These are phyloP conservation scores for Solanum bulbocastanum DNA, from an alignment of 257 asterid genomes.

Conservation along the genomic window DNA sequence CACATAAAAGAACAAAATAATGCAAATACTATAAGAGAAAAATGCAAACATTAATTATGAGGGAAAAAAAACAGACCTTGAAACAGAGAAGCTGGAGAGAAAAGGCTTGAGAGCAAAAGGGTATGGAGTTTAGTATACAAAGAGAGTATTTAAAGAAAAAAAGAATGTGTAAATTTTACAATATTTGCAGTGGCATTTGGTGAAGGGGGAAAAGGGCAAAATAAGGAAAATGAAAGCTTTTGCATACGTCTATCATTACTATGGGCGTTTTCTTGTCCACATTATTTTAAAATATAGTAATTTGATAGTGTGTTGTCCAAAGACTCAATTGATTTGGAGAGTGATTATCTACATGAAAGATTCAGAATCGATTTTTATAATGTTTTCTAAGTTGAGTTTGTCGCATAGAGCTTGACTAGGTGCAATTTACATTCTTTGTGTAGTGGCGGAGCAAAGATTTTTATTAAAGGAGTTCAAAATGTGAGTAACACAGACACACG, in stretches of 20 bases:
- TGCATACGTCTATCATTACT: not conserved
- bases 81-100: not conserved
- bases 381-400: not conserved
- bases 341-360: rapidly evolving
- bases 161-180: not conserved
- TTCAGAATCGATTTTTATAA: too few relatives aligned
- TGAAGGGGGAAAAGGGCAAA: not conserved
- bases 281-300: not conserved
- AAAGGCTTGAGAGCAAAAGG: not conserved
- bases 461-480: too few relatives aligned
- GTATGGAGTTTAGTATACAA: not conserved
- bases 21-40: not conserved
- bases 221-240: not conserved
- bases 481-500: not conserved
- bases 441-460: too few relatives aligned
- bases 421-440: rapidly evolving
- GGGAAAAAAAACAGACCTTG: not conserved
- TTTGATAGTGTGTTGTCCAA: not conserved
- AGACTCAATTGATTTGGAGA: not conserved
- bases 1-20: not conserved
- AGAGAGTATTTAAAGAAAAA: constrained; percentile 2
- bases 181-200: constrained; percentile 5
- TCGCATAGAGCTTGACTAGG: too few relatives aligned
- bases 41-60: not conserved
- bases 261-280: not conserved